These are phyloP conservation scores for Ascocoryne sarcoides DNA, from an alignment of 2,329 filamentous ascomycete species.

Conservation along the genomic window DNA sequence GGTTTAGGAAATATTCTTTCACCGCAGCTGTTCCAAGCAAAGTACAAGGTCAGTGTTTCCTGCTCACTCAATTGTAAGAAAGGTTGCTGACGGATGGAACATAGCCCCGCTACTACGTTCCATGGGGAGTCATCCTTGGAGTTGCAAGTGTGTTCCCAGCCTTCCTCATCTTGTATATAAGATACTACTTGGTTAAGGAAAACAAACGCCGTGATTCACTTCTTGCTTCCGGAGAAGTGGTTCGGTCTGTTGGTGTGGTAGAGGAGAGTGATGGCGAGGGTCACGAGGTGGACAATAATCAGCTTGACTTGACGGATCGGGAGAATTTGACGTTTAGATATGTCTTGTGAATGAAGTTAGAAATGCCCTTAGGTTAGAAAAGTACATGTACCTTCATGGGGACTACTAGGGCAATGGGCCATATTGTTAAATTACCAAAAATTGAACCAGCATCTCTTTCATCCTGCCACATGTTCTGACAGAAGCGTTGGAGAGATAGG, in stretches of 20 bases:
- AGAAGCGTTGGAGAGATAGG: too few relatives aligned
- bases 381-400: too few relatives aligned
- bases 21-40: not conserved
- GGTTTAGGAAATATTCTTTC: slow-evolving; percentile 1
- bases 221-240: slow-evolving; percentile 13
- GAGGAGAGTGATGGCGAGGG: slow-evolving; percentile 25
- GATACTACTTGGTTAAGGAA: slow-evolving; percentile 33
- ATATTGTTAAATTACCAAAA: too few relatives aligned
- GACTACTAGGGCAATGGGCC: too few relatives aligned
- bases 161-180: slow-evolving; percentile 32
- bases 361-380: too few relatives aligned
- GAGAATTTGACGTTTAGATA: slow-evolving; percentile 20
- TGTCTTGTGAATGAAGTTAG: too few relatives aligned
- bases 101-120: slow-evolving; percentile 26
- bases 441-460: too few relatives aligned
- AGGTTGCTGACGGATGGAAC: too few relatives aligned
- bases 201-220: slow-evolving; percentile 32
- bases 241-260: slow-evolving; percentile 23
- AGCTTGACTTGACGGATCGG: slow-evolving; percentile 30
- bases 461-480: too few relatives aligned
- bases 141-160: slow-evolving; percentile 23
- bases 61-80: too few relatives aligned
- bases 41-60: not conserved
- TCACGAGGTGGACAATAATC: slow-evolving; percentile 29
- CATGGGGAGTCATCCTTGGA: slow-evolving; percentile 24